Evolutionary conservation across 116 monocot species (phyloP), one percentile per base, ranked within the genome.

Genomic region (Cymodocea nodosa): DNA sequence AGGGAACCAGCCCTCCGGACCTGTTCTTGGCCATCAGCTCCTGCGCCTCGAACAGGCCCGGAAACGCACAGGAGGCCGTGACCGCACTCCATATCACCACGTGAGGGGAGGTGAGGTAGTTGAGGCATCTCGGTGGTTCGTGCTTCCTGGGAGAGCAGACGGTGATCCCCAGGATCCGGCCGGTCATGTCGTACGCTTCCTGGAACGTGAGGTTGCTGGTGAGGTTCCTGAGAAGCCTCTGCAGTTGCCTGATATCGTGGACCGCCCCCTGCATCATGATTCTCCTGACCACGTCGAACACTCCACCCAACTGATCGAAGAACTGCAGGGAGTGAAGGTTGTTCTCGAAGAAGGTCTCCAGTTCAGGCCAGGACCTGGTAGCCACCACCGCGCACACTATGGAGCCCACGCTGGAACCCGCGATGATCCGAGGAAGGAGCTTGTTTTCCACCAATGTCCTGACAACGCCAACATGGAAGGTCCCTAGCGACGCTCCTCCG

Each of bases 1-100:
- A 95, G 39, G 95, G 95, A 66, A 90, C 61, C 66, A 94, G 77
- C 44, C 86, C 85, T 10, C 90, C 90, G 68, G 70, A 90, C 56
- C 95, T 82, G 71, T 95, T 81, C 76, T 90, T 90, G 10, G 90
- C 90, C 95, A 95, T 95, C 62, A 95, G 64, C 70, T 90, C 87
- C 56, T 95, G 95, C 36, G 95, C 90, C 72, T 95, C 95, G 63
- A 90, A 95, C 23, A 95, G 79, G 10, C 95, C 95, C 23, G 95
- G 95, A 64, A 95, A 95, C 15, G 95, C 95, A 78, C 95, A 95
- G 2, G 69, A 69, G 48, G 69, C 69, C 25, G 69, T 69, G 4
- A 85, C 89, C 10, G 93, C 93, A 70, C 95, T 95, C 95, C 95
- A 95, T 63, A 95, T 95, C 34, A 95, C 78, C 55, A 95, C 95